These are phyloP conservation scores for Delitschia confertaspora DNA, from an alignment of 495 filamentous ascomycete genomes.

Conservation along the genomic window DNA sequence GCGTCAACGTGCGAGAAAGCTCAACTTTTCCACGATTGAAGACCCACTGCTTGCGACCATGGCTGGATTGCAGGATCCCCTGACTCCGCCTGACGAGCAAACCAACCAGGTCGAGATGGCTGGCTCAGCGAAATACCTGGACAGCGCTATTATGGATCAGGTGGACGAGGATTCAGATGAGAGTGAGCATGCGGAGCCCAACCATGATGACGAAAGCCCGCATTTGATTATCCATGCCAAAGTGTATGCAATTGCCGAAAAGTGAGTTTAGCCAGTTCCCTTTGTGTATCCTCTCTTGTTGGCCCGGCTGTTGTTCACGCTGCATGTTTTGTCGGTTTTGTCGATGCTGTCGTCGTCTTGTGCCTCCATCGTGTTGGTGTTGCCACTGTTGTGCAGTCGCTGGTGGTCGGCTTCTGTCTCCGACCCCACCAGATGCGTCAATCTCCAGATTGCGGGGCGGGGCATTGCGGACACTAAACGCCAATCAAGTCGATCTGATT, in stretches of 20 bases:
- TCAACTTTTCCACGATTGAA: slow-evolving; percentile 31
- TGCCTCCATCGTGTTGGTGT: neutral
- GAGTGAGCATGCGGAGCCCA: slow-evolving; percentile 4
- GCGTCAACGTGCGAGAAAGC: slow-evolving; percentile 23
- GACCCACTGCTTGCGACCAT: slow-evolving; percentile 35
- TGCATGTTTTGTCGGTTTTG: no score
- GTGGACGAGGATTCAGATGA: slow-evolving; percentile 24
- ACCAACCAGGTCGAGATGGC: slow-evolving; percentile 11
- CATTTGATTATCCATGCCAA: slow-evolving; percentile 33
- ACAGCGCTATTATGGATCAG: slow-evolving; percentile 27
- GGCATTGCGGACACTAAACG: neutral
- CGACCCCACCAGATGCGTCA: neutral
- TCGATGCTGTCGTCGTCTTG: no score
- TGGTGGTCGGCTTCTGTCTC: neutral
- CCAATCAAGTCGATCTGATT: no score
- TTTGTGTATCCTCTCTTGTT: no score
- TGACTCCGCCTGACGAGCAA: slow-evolving; percentile 17
- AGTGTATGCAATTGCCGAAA: slow-evolving; percentile 39
- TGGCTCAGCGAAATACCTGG: slow-evolving; percentile 18
- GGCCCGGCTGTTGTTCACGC: no score
- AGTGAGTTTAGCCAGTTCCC: no score
- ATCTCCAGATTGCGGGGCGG: no score
- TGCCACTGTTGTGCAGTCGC: neutral
- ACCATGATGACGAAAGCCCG: slow-evolving; percentile 12
- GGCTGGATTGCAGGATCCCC: slow-evolving; percentile 9